These are phyloP conservation scores for Spathaspora sp. DNA, from an alignment of 1,139 yeast genomes.

Conservation along the genomic window DNA sequence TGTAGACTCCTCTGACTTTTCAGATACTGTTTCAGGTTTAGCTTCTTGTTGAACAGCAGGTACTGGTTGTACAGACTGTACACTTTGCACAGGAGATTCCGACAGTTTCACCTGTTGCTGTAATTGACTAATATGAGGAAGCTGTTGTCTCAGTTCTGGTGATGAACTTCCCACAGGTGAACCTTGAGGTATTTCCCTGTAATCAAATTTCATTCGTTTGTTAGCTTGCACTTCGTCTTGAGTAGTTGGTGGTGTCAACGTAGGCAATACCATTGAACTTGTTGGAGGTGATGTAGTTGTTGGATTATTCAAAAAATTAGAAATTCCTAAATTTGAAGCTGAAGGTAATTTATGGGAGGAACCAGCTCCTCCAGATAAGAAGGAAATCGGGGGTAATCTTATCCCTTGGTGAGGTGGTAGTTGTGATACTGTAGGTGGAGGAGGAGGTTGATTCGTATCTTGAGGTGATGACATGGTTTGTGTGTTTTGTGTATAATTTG, in stretches of 20 bases:
- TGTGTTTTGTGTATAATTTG: too few relatives aligned
- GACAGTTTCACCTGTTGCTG: not conserved
- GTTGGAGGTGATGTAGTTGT: constrained; percentile 6
- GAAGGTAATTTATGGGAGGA: constrained; percentile 4
- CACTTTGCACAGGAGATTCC: not conserved
- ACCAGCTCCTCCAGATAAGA: constrained; percentile 5
- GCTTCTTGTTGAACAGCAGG: not conserved
- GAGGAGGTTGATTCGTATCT: constrained; percentile 1
- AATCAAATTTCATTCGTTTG: constrained; percentile 3
- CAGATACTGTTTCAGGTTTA: constrained; percentile 1
- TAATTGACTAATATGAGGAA: constrained; percentile 5
- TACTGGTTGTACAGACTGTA: constrained; percentile 6
- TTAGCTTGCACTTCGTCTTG: constrained; percentile 6
- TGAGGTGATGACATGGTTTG: constrained; percentile 6
- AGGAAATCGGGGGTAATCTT: constrained; percentile 11
- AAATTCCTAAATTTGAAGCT: constrained; percentile 7
- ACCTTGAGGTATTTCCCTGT: not conserved
- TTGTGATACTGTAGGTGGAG: not conserved
- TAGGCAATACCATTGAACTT: constrained; percentile 10
- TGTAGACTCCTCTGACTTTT: not conserved
- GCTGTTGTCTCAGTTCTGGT: constrained; percentile 1
- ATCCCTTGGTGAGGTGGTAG: constrained; percentile 6
- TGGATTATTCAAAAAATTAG: constrained; percentile 8
- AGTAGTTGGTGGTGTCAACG: constrained; percentile 4
- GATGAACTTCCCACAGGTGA: not conserved